Evolutionary conservation across 2,329 filamentous ascomycete genomes (phyloP), one percentile per base, ranked within the genome.

Genomic region (Tothia fuscella): DNA sequence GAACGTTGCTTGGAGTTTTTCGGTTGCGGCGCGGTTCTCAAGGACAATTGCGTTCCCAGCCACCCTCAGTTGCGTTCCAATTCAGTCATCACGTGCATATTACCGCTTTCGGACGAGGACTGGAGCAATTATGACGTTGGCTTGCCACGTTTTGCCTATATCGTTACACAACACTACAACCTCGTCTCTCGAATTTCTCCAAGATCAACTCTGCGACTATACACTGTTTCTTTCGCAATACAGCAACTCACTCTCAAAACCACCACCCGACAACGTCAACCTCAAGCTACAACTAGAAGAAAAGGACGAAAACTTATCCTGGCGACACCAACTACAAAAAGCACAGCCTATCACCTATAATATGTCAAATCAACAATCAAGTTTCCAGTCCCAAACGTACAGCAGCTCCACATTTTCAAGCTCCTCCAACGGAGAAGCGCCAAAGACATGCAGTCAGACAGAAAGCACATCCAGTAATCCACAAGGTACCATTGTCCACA

Each of bases 371-470:
- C 38, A 40, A 19, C 30, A 36, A 16, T 4, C 26, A 4, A 43
- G 16, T 22, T 33, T 43, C 16, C 10, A 35, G 12, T 44, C 42
- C 16, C 20, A 31, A 10, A 30, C 14, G 12, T 33, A 26, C 36
- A 43, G 38, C n/a, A 32, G 28, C 42, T 44, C 42, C n/a, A 24
- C 17, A 13, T 44, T 41, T 17, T 24, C 36, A 30, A 19, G 19
- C 16, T 26, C 26, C 5, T 26, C 20, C 10, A 37, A 40, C 28
- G 35, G 29, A n/a, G 28, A 12, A 26, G 35, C 34, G 6, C 26
- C 42, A 24, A 34, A 44, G 20, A 40, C 17, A 14, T 38, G 35
- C 17, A 25, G 31, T 20, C 16, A 21, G n/a, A 39, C 36, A 13
- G 29, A 44, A 16, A 32, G n/a, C 6, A 24, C n/a, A 3, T 32